phyloP scores from a whole-genome alignment of 192 early-diverging fungal species.

The Kickxella alabastrina region DNA sequence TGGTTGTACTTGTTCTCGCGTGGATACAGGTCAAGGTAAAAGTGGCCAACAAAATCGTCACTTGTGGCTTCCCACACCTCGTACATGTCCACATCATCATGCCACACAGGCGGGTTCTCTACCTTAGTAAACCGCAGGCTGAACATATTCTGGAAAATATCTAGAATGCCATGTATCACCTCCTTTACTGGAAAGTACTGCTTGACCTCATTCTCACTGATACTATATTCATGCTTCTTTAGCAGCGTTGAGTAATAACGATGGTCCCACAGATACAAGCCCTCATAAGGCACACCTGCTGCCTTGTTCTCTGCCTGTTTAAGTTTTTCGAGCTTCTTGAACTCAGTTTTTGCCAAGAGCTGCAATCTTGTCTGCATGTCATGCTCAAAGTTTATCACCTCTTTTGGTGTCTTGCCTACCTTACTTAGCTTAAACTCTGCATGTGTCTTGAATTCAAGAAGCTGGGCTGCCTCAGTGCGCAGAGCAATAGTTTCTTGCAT shows the following conservation, averaged over 20 bases:
- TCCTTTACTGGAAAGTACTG: slow-evolving; percentile 62
- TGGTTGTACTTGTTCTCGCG: slow-evolving; percentile 60
- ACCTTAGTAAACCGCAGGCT: slow-evolving; percentile 59
- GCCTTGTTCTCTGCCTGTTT: slow-evolving; percentile 48
- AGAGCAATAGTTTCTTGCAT: slow-evolving; percentile 52
- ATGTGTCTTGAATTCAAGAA: slow-evolving; percentile 65
- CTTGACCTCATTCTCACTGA: slow-evolving; percentile 66
- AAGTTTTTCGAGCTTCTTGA: slow-evolving; percentile 53
- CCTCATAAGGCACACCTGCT: slow-evolving; percentile 44
- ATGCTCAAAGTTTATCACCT: slow-evolving; percentile 58
- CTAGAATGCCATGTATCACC: slow-evolving; percentile 56
- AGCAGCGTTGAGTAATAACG: slow-evolving; percentile 62
- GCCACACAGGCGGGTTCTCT: slow-evolving; percentile 58
- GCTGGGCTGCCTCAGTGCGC: slow-evolving; percentile 40
- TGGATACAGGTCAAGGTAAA: slow-evolving; percentile 67
- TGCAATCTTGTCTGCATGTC: slow-evolving; percentile 52
- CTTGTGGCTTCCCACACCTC: slow-evolving; percentile 60
- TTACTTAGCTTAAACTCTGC: slow-evolving; percentile 62
- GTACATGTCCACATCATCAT: slow-evolving; percentile 65
- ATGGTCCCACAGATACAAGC: slow-evolving; percentile 62
- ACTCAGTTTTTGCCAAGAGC: slow-evolving; percentile 54
- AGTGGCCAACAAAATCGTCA: slow-evolving; percentile 58
- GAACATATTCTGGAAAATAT: slow-evolving; percentile 65
- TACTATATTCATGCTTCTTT: slow-evolving; percentile 55
- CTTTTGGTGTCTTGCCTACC: slow-evolving; percentile 70